A percentile compares a stretch with the other conserved stretches of the same genome.
Conservation (phyloP, 1,284 basidiomycete species). For the Meira miltonrushii region DNA sequence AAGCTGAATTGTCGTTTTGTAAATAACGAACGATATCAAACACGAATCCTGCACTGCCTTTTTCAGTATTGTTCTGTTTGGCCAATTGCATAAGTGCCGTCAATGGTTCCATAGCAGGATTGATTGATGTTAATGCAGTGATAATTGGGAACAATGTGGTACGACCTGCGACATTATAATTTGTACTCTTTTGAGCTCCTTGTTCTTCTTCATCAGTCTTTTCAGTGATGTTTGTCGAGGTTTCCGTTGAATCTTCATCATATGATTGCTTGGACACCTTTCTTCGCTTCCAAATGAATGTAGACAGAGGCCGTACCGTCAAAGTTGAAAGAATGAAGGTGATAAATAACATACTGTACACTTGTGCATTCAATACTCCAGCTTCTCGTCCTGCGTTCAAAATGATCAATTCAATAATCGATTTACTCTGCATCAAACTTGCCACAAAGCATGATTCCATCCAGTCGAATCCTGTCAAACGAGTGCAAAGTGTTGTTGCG, state of each 20-base stretch:
- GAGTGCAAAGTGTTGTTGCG: conserved; percentile 24
- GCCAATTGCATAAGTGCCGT: not conserved
- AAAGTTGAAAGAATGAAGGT: conserved; percentile 26
- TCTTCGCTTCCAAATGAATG: conserved; percentile 21
- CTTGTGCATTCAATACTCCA: conserved; percentile 21
- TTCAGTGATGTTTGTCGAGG: conserved; percentile 4
- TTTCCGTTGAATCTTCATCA: conserved; percentile 1
- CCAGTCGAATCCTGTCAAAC: conserved; percentile 27
- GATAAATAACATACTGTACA: conserved; percentile 34
- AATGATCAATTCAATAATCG: conserved; percentile 39
- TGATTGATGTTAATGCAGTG: conserved; percentile 27
- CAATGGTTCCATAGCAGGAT: conserved; percentile 10
- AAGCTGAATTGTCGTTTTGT: conserved; percentile 25
- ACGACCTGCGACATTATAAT: conserved; percentile 1
- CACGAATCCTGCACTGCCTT: conserved; percentile 11
- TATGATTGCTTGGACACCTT: conserved; percentile 15
- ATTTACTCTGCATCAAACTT: conserved; percentile 32
- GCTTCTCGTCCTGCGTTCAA: conserved; percentile 28
- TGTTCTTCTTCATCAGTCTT: not conserved
- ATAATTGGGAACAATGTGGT: conserved; percentile 21
- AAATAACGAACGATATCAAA: conserved; percentile 29
- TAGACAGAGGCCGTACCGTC: conserved; percentile 25
- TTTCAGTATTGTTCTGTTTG: not conserved
- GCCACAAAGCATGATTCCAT: conserved; percentile 29
- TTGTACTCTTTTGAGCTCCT: not conserved